Percentiles rank a stretch among this genome's conserved stretches.
Conservation (phyloP, 306 rosid species). For the Chamaecrista fasciculata region DNA sequence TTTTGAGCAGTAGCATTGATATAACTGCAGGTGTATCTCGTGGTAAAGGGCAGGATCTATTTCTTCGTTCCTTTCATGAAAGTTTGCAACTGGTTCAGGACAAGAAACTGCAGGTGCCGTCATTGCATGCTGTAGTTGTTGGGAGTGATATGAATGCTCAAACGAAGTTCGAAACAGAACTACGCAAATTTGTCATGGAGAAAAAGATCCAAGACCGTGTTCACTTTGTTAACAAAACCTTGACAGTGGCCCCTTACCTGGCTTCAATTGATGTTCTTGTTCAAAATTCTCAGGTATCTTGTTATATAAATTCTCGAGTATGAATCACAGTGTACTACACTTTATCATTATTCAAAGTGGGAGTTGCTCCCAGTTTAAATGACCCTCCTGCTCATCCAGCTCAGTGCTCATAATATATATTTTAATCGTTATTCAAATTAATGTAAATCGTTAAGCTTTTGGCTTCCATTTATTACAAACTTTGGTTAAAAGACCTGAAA, state of each 20-base stretch:
- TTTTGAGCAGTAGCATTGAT: conserved; percentile 22
- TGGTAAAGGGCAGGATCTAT: conserved; percentile 91
- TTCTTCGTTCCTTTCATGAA: conserved; percentile 71
- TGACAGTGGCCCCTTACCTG: conserved; percentile 83
- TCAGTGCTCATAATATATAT: no score
- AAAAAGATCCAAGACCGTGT: conserved; percentile 69
- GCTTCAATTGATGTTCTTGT: conserved; percentile 92
- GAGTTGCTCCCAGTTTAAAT: not conserved
- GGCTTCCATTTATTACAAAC: not conserved
- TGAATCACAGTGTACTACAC: conserved; percentile 11
- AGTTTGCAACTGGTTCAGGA: conserved; percentile 60
- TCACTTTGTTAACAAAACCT: conserved; percentile 89
- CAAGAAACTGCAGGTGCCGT: conserved; percentile 73
- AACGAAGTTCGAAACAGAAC: conserved; percentile 72
- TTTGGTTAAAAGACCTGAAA: not conserved
- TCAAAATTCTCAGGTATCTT: conserved; percentile 90
- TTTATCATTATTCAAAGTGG: conserved; percentile 3
- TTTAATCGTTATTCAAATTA: no score
- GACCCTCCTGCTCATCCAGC: conserved; percentile 10
- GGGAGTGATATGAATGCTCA: conserved; percentile 91
- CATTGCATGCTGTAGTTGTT: conserved; percentile 81
- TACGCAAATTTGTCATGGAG: conserved; percentile 65
- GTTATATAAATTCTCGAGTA: not conserved
- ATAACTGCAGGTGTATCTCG: conserved; percentile 79
- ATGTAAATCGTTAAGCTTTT: no score